Conservation (phyloP, 1,139 yeast species). For the Candida sp. region DNA sequence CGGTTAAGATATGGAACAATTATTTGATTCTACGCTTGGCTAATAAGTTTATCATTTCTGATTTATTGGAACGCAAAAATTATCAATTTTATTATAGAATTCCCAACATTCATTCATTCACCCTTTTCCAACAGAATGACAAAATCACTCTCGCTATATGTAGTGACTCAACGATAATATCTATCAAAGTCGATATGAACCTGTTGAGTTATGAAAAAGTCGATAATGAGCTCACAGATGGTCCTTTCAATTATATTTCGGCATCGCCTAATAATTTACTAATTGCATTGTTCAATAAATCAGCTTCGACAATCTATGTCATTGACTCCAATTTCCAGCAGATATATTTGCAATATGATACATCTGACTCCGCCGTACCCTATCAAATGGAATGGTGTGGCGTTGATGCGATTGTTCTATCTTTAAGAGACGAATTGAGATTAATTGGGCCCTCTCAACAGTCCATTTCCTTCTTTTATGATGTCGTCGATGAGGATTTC, state of each 20-base stretch:
- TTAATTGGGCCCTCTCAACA: slow-evolving; percentile 74
- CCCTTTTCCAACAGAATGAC: slow-evolving; percentile 8
- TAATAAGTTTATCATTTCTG: slow-evolving; percentile 23
- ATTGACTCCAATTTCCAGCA: slow-evolving; percentile 49
- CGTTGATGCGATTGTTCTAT: slow-evolving; percentile 69
- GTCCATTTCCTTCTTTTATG: slow-evolving; percentile 46
- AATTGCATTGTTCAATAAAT: slow-evolving; percentile 51
- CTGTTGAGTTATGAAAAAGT: slow-evolving; percentile 20
- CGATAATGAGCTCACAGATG: slow-evolving; percentile 46
- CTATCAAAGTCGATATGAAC: slow-evolving; percentile 22
- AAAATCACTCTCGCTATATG: slow-evolving; percentile 22
- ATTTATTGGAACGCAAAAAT: slow-evolving; percentile 21
- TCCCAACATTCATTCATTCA: slow-evolving; percentile 14
- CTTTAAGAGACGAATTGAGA: slow-evolving; percentile 61
- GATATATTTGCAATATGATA: slow-evolving; percentile 50
- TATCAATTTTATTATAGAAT: slow-evolving; percentile 22
- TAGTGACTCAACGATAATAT: slow-evolving; percentile 25
- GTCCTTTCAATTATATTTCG: slow-evolving; percentile 52
- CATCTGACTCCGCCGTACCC: slow-evolving; percentile 33
- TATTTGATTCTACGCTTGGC: slow-evolving; percentile 31
- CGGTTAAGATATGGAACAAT: slow-evolving; percentile 20
- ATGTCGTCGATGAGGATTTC: slow-evolving; percentile 30
- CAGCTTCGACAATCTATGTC: slow-evolving; percentile 47
- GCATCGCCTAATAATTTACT: slow-evolving; percentile 63
- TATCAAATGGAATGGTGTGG: slow-evolving; percentile 77